phyloP scores from a whole-genome alignment of 2,329 filamentous ascomycete genomes.

The Sphaceloma murrayae region DNA sequence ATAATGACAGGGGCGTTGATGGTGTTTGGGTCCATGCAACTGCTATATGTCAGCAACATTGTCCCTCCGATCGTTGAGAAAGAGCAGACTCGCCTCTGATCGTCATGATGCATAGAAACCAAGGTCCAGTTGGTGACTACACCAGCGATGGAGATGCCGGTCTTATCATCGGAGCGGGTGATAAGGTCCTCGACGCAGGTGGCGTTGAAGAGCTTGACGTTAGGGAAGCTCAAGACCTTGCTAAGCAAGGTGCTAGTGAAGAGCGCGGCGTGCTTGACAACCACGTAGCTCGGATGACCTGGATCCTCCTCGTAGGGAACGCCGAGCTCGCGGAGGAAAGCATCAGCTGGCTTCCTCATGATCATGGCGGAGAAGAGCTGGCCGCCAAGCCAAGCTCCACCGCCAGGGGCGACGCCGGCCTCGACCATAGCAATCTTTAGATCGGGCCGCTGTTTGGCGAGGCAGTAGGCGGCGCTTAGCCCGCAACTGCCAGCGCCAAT shows the following conservation, averaged over 20 bases:
- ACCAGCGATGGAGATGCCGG: constrained; percentile 63
- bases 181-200: constrained; percentile 88
- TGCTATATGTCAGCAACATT: constrained; percentile 38
- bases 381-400: constrained; percentile 85
- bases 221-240: constrained; percentile 73
- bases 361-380: constrained; percentile 95
- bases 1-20: constrained; percentile 87
- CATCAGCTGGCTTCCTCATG: constrained; percentile 84
- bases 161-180: constrained; percentile 53
- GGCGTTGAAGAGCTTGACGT: constrained; percentile 94
- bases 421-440: constrained; percentile 88
- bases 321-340: constrained; percentile 70
- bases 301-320: constrained; percentile 83
- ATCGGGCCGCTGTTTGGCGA: constrained; percentile 75
- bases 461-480: constrained; percentile 71
- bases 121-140: constrained; percentile 96
- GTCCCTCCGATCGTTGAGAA: background rate
- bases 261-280: constrained; percentile 86
- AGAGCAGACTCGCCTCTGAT: constrained; percentile 20
- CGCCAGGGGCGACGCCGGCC: constrained; percentile 75
- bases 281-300: constrained; percentile 55
- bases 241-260: constrained; percentile 83
- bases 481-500: constrained; percentile 84
- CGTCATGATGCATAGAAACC: constrained; percentile 50
- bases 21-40: constrained; percentile 94